A percentile compares a stretch with the other conserved stretches of the same genome.
phyloP scores from a whole-genome alignment of 441 rosid genomes.

The Mallotus japonicus region DNA sequence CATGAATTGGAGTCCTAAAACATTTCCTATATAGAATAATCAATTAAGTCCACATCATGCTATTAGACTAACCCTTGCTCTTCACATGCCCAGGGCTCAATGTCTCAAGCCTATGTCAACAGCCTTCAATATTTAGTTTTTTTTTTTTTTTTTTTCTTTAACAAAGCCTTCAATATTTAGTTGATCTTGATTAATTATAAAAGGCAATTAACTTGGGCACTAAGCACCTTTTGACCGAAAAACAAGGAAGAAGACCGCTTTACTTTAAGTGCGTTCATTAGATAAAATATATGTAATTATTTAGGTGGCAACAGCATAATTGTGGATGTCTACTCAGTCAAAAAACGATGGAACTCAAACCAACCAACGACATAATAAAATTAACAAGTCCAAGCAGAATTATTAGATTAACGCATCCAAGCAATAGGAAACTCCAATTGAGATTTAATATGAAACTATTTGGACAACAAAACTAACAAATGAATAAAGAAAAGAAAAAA shows the following conservation, averaged over 20 bases:
- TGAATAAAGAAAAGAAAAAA: slow-evolving; percentile 6
- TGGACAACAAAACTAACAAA: slow-evolving; percentile 6
- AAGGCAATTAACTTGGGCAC: slow-evolving; percentile 23
- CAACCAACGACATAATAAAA: slow-evolving; percentile 14
- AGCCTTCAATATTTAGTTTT: neutral
- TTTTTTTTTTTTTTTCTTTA: too few relatives aligned
- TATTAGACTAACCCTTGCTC: neutral
- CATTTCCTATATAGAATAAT: slow-evolving; percentile 15
- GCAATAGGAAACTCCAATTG: slow-evolving; percentile 10
- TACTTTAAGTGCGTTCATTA: slow-evolving; percentile 8
- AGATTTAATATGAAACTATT: neutral
- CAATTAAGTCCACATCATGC: neutral
- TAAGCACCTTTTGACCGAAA: slow-evolving; percentile 27
- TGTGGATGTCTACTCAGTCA: slow-evolving; percentile 29
- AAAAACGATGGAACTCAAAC: slow-evolving; percentile 19
- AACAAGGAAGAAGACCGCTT: slow-evolving; percentile 17
- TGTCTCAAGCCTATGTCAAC: slow-evolving; percentile 6
- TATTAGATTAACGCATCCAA: slow-evolving; percentile 20
- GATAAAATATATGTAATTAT: neutral
- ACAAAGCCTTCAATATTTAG: neutral
- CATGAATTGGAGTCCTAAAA: neutral
- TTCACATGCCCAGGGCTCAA: too few relatives aligned
- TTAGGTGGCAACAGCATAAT: slow-evolving; percentile 19
- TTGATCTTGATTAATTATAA: slow-evolving; percentile 7
- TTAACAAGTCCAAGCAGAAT: slow-evolving; percentile 14